These are phyloP conservation scores for Penicillium sp. DNA, from an alignment of 2,329 filamentous ascomycete species.

Conservation along the genomic window DNA sequence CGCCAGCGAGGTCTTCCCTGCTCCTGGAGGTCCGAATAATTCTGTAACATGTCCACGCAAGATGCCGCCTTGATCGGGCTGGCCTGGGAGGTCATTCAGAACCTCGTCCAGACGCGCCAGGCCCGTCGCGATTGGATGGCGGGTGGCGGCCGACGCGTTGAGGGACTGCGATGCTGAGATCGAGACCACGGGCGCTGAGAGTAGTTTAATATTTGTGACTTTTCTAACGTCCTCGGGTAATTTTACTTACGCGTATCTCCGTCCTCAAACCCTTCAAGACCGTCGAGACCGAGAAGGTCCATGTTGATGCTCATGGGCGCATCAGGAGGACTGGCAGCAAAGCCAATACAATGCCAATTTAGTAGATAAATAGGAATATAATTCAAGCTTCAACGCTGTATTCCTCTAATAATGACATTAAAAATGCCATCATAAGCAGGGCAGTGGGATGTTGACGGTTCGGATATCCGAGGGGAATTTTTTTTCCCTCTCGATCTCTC, in stretches of 20 bases:
- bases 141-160: conserved; percentile 24
- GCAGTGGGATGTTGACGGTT: background rate
- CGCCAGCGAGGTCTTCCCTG: conserved; percentile 81
- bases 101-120: conserved; percentile 48
- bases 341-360: background rate
- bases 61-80: conserved; percentile 51
- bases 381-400: background rate
- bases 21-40: conserved; percentile 81
- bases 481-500: background rate
- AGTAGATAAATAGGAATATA: background rate
- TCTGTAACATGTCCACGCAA: conserved; percentile 77
- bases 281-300: conserved; percentile 32
- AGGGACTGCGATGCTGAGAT: conserved; percentile 39
- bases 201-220: background rate
- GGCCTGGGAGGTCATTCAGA: conserved; percentile 15
- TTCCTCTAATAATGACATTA: background rate
- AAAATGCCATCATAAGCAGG: background rate
- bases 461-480: background rate
- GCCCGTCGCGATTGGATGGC: conserved; percentile 41
- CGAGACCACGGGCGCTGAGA: conserved; percentile 31
- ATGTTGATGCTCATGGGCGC: conserved; percentile 26
- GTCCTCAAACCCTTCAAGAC: conserved; percentile 12
- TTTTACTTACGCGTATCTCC: conserved; percentile 29
- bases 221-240: background rate
- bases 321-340: conserved; percentile 6